Conservation (phyloP, 2,329 filamentous ascomycete genomes). For the Scedosporium minutisporum region DNA sequence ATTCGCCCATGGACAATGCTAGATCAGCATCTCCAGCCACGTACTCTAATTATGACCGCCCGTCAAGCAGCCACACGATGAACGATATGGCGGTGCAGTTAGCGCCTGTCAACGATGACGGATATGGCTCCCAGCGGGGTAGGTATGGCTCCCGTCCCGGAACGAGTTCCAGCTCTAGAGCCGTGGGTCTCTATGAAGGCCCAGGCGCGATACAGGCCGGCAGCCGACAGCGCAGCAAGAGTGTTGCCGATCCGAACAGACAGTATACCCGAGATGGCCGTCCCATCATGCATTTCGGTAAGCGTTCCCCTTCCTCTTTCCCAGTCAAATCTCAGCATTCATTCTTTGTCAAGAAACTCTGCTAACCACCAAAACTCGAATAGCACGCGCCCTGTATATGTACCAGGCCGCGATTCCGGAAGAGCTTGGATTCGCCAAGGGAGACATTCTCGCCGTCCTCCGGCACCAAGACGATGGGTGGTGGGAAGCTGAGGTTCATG, state of each 20-base stretch:
- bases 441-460: slow-evolving; percentile 80
- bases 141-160: slow-evolving; percentile 35
- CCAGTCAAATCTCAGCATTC: not conserved
- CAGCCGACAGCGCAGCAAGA: slow-evolving; percentile 62
- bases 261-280: slow-evolving; percentile 80
- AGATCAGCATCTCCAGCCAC: slow-evolving; percentile 39
- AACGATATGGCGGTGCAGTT: slow-evolving; percentile 61
- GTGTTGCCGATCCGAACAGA: slow-evolving; percentile 70
- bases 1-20: slow-evolving; percentile 38
- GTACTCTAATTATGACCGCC: slow-evolving; percentile 37
- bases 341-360: not conserved
- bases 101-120: slow-evolving; percentile 44
- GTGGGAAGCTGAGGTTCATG: slow-evolving; percentile 96
- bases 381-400: slow-evolving; percentile 87
- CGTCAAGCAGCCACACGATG: slow-evolving; percentile 39
- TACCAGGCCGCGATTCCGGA: slow-evolving; percentile 93
- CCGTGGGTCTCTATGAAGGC: slow-evolving; percentile 49
- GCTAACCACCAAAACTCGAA: not conserved
- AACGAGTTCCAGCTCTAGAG: slow-evolving; percentile 33
- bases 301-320: slow-evolving; percentile 29
- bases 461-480: slow-evolving; percentile 94
- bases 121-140: slow-evolving; percentile 46
- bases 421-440: slow-evolving; percentile 85
- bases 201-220: slow-evolving; percentile 24
- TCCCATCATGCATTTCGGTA: slow-evolving; percentile 87